phyloP scores from a whole-genome alignment of 805 yeast genomes.

The Ogataea nonfermentans region DNA sequence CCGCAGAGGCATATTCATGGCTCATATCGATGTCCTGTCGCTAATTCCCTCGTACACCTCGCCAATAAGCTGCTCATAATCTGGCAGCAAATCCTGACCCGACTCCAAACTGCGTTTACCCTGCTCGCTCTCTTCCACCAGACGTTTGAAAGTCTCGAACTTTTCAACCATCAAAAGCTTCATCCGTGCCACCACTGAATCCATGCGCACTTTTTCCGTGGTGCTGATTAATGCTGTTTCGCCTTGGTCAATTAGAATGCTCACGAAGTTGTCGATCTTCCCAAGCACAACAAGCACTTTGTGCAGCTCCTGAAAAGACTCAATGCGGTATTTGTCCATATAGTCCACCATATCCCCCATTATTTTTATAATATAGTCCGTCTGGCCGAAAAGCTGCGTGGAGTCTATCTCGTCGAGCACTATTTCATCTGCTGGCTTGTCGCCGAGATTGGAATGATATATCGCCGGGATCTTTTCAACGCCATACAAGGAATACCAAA shows the following conservation, averaged over 20 bases:
- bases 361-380: constrained; percentile 57
- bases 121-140: constrained; percentile 6
- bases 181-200: constrained; percentile 32
- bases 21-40: constrained; percentile 34
- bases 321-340: constrained; percentile 38
- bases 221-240: constrained; percentile 22
- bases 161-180: constrained; percentile 27
- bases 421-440: constrained; percentile 1
- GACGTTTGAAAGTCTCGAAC: constrained; percentile 30
- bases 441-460: constrained; percentile 24
- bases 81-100: constrained; percentile 9
- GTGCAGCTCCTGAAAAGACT: constrained; percentile 24
- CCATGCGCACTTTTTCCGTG: constrained; percentile 36
- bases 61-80: constrained; percentile 32
- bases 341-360: constrained; percentile 70
- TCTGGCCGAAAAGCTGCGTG: constrained; percentile 50
- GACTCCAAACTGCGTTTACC: constrained; percentile 9
- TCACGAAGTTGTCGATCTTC: constrained; percentile 32
- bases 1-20: constrained; percentile 6
- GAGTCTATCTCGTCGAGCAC: constrained; percentile 19
- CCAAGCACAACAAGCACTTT: constrained; percentile 23
- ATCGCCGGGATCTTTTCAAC: constrained; percentile 30
- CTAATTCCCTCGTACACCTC: constrained; percentile 37
- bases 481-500: constrained; percentile 58
- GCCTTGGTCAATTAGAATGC: constrained; percentile 30